phyloP scores from a whole-genome alignment of 2,329 filamentous ascomycete species.

The Penicillium griseofulvum region DNA sequence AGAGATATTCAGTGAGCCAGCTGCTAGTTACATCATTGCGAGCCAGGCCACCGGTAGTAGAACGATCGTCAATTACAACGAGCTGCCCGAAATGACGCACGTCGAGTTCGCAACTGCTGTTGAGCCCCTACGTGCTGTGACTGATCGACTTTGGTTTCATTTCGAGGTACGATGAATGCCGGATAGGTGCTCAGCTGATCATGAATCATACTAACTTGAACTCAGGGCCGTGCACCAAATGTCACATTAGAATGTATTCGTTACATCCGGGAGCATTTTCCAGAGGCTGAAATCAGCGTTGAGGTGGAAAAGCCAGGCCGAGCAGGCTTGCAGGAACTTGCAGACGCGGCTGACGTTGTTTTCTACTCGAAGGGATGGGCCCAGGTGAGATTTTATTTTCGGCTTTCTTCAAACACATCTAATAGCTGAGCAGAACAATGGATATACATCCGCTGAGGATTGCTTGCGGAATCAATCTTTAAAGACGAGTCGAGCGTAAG shows the following conservation, averaged over 20 bases:
- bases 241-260: conserved; percentile 60
- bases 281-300: conserved; percentile 59
- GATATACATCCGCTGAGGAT: conserved; percentile 49
- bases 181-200: background rate
- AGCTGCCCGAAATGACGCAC: conserved; percentile 64
- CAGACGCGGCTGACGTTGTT: conserved; percentile 64
- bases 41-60: conserved; percentile 59
- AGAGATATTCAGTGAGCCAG: conserved; percentile 53
- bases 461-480: conserved; percentile 51
- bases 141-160: conserved; percentile 59
- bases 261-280: conserved; percentile 51
- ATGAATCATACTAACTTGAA: background rate
- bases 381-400: conserved; percentile 47
- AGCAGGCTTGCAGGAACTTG: conserved; percentile 58
- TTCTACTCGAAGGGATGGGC: conserved; percentile 73
- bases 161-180: conserved; percentile 55
- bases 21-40: conserved; percentile 68
- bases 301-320: conserved; percentile 70
- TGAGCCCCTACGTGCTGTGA: conserved; percentile 35
- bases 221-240: conserved; percentile 61
- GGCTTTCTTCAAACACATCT: background rate
- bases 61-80: conserved; percentile 69
- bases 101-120: conserved; percentile 58
- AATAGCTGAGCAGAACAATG: conserved; percentile 26
- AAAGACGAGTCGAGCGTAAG: conserved; percentile 49